phyloP scores from a whole-genome alignment of 345 rosid genomes.

The Toxicodendron radicans region DNA sequence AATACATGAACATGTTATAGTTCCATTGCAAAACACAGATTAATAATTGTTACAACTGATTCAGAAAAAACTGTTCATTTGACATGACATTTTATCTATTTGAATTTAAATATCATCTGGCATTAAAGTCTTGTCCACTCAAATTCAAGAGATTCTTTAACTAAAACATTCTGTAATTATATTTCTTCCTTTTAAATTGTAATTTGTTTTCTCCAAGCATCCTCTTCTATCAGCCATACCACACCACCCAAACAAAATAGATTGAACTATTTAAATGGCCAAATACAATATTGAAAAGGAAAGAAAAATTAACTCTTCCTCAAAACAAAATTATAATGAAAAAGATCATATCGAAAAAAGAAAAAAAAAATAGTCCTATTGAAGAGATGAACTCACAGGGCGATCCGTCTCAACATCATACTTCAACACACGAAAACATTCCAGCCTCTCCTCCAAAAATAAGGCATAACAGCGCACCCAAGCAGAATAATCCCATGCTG shows the following conservation, averaged over 20 bases:
- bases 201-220: background rate
- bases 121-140: background rate
- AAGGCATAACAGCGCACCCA: constrained; percentile 94
- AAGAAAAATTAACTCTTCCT: background rate
- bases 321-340: background rate
- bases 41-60: background rate
- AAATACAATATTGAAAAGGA: background rate
- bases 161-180: background rate
- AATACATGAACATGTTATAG: background rate
- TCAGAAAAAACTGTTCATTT: background rate
- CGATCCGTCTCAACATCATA: constrained; percentile 84
- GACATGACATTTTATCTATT: background rate
- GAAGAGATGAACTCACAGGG: constrained; percentile 49
- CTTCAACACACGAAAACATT: constrained; percentile 87
- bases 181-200: background rate
- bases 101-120: background rate
- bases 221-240: background rate
- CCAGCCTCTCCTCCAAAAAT: constrained; percentile 93
- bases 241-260: background rate
- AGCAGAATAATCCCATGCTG: constrained; percentile 96
- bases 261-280: background rate
- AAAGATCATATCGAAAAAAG: background rate
- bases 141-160: background rate
- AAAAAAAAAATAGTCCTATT: background rate
- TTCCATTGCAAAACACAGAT: background rate